Base-by-base conservation (phyloP, 495 filamentous ascomycete species). In the Penicillium psychrofluorescens region DNA sequence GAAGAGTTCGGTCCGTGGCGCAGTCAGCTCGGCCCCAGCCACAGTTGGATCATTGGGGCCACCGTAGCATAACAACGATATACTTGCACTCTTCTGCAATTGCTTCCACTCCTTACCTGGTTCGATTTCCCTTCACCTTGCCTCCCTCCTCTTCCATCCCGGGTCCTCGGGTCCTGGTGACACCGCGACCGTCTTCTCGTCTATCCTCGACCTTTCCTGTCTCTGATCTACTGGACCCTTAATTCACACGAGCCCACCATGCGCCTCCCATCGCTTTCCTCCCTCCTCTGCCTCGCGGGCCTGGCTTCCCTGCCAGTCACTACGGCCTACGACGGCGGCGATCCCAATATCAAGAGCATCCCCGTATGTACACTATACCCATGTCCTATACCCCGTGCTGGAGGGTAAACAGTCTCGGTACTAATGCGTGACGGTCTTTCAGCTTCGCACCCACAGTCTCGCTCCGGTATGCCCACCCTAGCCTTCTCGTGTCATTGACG, bases 371-470 rank as follows among this genome's bases (percentile, higher is more conserved):
- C 22, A 22, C 22, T 22, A 22, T 22, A 22, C 22, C 22, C 6
- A 22, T 22, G 22, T n/a, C 4, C 22, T 3, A 22, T 22, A 22
- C 22, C 22, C 22, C 22, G 4, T 22, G 22, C 6, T 3, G 22
- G 22, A 22, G 2, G 22, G 22, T 22, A 22, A 22, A 22, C 22
- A 22, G 6, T 4, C 22, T 22, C 22, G 22, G 22, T 22, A 22
- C 22, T 22, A 22, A 22, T 22, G 22, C 15, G 29, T 30, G 35
- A 30, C 11, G 31, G 10, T 44, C 38, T 51, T 11, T 16, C 64
- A 91, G 79, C 73, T 95, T 51, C 81, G 85, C 52, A 89, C 85
- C 56, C 83, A 90, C 64, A 85, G 81, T 61, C 78, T 90, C 34
- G 46, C 63, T 53, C 55, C 72, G 61, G 76, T 79, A 63, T 56